Conservation (phyloP, 768 basidiomycete species). For the Pulveroboletus sp. region DNA sequence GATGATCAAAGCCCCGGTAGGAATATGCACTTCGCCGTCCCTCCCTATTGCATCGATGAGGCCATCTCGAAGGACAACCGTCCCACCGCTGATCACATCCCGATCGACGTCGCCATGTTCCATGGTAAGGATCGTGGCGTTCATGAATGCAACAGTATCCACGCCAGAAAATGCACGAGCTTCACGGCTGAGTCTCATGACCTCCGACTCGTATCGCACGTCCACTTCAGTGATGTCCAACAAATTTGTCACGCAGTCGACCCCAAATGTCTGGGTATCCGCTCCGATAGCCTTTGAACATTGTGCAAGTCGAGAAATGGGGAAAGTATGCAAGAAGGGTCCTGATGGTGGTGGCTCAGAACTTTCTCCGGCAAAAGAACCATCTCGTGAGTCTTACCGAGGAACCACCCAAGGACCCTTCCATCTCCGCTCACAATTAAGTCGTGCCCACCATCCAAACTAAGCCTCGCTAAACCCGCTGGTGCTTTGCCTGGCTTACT, state of each 20-base stretch:
- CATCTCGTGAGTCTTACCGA: constrained; percentile 43
- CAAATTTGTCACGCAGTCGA: constrained; percentile 53
- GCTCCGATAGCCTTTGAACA: constrained; percentile 47
- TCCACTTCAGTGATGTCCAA: constrained; percentile 57
- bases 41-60: constrained; percentile 50
- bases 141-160: constrained; percentile 55
- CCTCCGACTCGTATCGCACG: constrained; percentile 58
- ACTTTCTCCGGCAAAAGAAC: neutral
- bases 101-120: constrained; percentile 43
- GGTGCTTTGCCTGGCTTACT: constrained; percentile 69
- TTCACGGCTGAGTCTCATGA: constrained; percentile 54
- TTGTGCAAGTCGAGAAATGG: constrained; percentile 46
- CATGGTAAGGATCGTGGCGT: constrained; percentile 72
- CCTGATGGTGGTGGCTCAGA: constrained; percentile 10
- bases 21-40: constrained; percentile 31
- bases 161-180: constrained; percentile 27
- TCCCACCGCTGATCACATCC: constrained; percentile 52
- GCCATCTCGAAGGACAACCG: constrained; percentile 53
- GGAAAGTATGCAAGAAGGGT: constrained; percentile 46
- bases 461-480: constrained; percentile 54
- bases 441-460: constrained; percentile 72
- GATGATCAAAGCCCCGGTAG: constrained; percentile 42
- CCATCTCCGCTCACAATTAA: constrained; percentile 62
- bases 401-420: constrained; percentile 65
- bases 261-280: constrained; percentile 56